Evolutionary conservation across 1,284 basidiomycete species (phyloP).

Genomic region (Stereum hirsutum): DNA sequence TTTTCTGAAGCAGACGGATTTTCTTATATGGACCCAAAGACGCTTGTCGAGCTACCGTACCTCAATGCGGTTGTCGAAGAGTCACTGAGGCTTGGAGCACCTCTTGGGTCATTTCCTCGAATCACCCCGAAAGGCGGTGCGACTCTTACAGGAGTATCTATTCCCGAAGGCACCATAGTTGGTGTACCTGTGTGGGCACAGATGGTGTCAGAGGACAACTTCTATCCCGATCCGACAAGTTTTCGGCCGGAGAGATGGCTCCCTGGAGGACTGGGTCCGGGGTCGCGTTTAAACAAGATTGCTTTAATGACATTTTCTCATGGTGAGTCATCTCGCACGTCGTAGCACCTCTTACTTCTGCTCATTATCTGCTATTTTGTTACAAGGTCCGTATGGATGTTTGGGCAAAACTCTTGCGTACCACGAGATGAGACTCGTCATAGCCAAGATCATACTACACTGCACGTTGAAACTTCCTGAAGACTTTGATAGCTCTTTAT

Average conservation of each 20-base stretch:
- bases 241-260: not conserved
- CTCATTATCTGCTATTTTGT: no score
- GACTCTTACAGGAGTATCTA: not conserved
- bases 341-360: no score
- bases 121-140: not conserved
- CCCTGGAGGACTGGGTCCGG: not conserved
- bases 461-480: not conserved
- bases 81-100: not conserved
- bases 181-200: not conserved
- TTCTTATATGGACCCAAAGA: not conserved
- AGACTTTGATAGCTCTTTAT: not conserved
- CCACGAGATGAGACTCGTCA: not conserved
- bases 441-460: not conserved
- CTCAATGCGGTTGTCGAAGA: not conserved
- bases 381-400: not conserved
- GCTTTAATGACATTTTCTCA: not conserved
- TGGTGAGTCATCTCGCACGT: not conserved
- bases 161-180: not conserved
- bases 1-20: not conserved
- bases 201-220: not conserved
- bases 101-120: not conserved
- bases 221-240: not conserved
- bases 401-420: not conserved
- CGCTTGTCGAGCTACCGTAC: not conserved
- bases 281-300: not conserved